Conservation (phyloP, 345 rosid genomes). For the Arabis alpina region DNA sequence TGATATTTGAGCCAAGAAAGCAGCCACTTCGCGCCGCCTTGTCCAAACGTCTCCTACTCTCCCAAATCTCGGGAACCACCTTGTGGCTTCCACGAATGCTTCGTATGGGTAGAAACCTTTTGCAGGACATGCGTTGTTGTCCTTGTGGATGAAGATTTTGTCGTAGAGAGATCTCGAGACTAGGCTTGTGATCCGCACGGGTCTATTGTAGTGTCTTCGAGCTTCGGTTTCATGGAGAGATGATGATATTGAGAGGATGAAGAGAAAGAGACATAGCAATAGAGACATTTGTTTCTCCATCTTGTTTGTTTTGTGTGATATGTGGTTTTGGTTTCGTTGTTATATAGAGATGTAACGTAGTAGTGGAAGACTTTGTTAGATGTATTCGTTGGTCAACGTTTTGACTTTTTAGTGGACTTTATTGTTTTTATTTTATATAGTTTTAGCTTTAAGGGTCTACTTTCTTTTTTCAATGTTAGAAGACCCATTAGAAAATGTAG, state of each 20-base stretch:
- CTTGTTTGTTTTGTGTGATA: constrained; percentile 13
- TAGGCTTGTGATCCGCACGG: constrained; percentile 31
- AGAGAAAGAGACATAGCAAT: constrained; percentile 36
- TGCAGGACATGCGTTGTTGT: constrained; percentile 57
- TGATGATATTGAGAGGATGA: constrained; percentile 34
- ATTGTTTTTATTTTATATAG: constrained; percentile 14
- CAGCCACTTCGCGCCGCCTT: constrained; percentile 60
- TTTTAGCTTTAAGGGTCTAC: neutral
- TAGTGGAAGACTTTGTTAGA: constrained; percentile 35
- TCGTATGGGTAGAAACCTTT: constrained; percentile 69
- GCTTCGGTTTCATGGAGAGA: constrained; percentile 47
- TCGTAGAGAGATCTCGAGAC: constrained; percentile 51
- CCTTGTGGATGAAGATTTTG: constrained; percentile 57
- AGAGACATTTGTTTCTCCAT: constrained; percentile 38
- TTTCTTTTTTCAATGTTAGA: constrained; percentile 11
- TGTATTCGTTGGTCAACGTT: constrained; percentile 30
- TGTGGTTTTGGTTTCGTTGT: constrained; percentile 13
- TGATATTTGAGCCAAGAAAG: constrained; percentile 71
- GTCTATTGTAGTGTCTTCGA: constrained; percentile 10
- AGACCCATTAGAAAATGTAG: constrained; percentile 8
- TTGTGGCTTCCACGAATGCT: constrained; percentile 64
- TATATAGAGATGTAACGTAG: constrained; percentile 32
- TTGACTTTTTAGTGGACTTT: constrained; percentile 38
- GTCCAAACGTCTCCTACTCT: constrained; percentile 47
- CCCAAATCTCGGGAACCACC: constrained; percentile 53